phyloP scores from a whole-genome alignment of 495 filamentous ascomycete species.

The Neurospora discreta region DNA sequence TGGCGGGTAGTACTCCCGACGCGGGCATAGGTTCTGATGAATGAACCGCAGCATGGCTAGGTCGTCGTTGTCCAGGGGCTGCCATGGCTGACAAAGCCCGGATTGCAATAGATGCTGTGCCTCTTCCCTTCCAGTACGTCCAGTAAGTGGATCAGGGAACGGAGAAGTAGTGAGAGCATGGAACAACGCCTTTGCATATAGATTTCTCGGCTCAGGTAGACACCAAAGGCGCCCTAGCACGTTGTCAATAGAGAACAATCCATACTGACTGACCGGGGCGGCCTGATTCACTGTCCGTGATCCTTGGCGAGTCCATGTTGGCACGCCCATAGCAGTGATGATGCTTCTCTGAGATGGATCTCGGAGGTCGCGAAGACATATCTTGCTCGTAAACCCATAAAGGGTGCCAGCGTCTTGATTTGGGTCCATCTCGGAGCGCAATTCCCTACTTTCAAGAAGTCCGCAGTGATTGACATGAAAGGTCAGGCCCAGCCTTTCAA shows the following conservation, averaged over 20 bases:
- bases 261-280: not conserved
- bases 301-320: not conserved
- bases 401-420: conserved; percentile 2
- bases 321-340: not conserved
- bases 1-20: conserved; percentile 1
- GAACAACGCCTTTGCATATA: not conserved
- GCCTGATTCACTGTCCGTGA: not conserved
- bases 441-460: not conserved
- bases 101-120: not conserved
- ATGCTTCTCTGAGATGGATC: not conserved
- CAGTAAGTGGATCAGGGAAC: not conserved
- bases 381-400: not conserved
- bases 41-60: not conserved
- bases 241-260: not conserved
- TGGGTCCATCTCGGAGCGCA: conserved; percentile 1
- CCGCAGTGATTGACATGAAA: not conserved
- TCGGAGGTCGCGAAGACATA: not conserved
- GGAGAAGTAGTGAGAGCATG: conserved; percentile 1
- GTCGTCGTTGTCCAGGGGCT: not conserved
- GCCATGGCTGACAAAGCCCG: not conserved
- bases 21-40: not conserved
- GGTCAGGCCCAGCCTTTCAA: not conserved
- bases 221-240: not conserved
- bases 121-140: conserved; percentile 2
- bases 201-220: not conserved